Base-by-base conservation (phyloP, 2,329 filamentous ascomycete genomes). In the Trichophyton verrucosum region DNA sequence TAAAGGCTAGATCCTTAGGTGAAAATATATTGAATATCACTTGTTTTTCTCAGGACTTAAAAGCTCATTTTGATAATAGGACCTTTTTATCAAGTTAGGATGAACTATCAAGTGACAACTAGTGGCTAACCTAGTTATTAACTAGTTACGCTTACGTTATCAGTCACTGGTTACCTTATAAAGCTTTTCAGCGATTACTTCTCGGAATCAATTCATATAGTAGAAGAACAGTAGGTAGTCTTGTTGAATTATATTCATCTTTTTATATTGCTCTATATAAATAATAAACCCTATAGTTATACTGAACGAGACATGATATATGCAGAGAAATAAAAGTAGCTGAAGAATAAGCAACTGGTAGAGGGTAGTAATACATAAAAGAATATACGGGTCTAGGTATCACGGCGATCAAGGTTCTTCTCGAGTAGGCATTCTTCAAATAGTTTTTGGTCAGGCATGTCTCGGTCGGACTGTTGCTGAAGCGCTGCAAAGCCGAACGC, bases 401-500 rank as follows among this genome's bases (percentile, higher is more conserved):
- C 46, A 51, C 5, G 20, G 11, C 13, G 9, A 13, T 51, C 9
- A 11, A 27, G 9, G 11, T 27, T 27, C 6, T 51, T 24, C 22
- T 51, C 20, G 4, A 27, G 22, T n/a, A 51, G 3, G 1, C 3
- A 13, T 20, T 47, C 44, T 9, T 24, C 44, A 20, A 47, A 47
- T 11, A 5, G 15, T 24, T 55, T 6, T 13, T 36, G 24, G 27
- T 55, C 24, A 20, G 17, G n/a, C 8, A 30, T 13, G 13, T 20
- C 27, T 55, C 33, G 13, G 27, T 36, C 51, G 2, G 13, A 15
- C 36, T 13, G 17, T 46, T 58, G 38, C 42, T 46, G 57, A 20
- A 40, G 24, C 8, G 62, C 66, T 24, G 72, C 68, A 47, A 74
- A 61, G 60, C 71, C 65, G 62, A 75, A 75, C 24, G 74, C 72